Conservation (phyloP, 2,329 filamentous ascomycete genomes). For the Colletotrichum sansevieriae region DNA sequence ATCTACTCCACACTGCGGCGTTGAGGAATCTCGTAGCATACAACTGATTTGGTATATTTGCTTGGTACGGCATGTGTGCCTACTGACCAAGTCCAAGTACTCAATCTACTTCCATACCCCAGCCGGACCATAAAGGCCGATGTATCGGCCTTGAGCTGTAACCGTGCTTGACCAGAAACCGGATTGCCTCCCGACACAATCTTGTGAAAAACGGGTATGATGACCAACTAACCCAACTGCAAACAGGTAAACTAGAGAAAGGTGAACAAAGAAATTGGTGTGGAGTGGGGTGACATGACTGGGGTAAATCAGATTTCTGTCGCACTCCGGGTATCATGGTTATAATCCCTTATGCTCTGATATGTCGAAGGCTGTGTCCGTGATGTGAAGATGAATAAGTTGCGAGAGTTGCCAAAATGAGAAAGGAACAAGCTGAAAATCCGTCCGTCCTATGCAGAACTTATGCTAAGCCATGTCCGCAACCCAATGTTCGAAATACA, state of each 20-base stretch:
- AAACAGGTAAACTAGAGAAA: conserved; percentile 18
- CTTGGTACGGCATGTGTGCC: neutral
- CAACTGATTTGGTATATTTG: no score
- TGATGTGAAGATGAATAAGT: conserved; percentile 33
- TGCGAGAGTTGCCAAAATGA: neutral
- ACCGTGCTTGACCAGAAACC: conserved; percentile 10
- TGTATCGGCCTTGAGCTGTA: neutral
- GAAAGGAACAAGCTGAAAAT: neutral
- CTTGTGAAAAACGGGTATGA: conserved; percentile 31
- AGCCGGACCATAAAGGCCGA: neutral
- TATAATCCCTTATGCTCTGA: conserved; percentile 42
- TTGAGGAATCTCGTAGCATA: no score
- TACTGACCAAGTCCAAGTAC: neutral
- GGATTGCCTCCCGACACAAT: neutral
- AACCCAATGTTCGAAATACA: neutral
- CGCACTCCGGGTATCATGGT: conserved; percentile 44
- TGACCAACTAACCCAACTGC: conserved; percentile 15
- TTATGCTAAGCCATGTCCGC: neutral
- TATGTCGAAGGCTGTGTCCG: conserved; percentile 34
- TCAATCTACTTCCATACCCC: neutral
- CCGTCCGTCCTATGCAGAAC: neutral
- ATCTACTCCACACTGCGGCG: no score
- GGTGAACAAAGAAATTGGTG: conserved; percentile 32
- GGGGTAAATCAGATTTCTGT: conserved; percentile 42
- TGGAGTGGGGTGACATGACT: conserved; percentile 43